Evolutionary conservation across 306 rosid genomes (phyloP).

Genomic region (Prosopis cineraria): DNA sequence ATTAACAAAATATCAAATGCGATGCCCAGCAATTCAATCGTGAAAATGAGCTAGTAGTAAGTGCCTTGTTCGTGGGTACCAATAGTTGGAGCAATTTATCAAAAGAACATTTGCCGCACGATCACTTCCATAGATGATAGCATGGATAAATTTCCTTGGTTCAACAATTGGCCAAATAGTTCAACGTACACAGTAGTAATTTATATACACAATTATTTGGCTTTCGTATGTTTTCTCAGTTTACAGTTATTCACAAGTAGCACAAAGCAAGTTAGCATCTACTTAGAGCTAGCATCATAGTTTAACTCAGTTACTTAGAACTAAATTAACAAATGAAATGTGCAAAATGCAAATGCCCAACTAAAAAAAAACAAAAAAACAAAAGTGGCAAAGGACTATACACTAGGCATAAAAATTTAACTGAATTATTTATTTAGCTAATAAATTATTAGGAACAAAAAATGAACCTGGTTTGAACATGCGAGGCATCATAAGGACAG

Average conservation of each 20-base stretch:
- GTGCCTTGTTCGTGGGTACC: conserved; percentile 7
- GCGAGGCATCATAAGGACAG: conserved; percentile 55
- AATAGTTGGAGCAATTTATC: conserved; percentile 8
- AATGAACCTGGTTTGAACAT: conserved; percentile 65
- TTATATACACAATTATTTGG: too few species aligned
- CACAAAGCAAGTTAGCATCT: too few species aligned
- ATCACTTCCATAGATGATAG: background rate
- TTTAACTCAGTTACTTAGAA: too few species aligned
- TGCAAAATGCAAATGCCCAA: too few species aligned
- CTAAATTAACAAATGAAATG: too few species aligned
- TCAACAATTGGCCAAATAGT: background rate
- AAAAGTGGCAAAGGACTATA: too few species aligned
- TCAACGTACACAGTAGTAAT: background rate
- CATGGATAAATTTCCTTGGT: background rate
- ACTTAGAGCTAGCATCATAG: too few species aligned
- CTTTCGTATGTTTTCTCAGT: too few species aligned
- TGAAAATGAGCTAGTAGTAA: conserved; percentile 15
- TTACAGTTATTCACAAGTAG: too few species aligned
- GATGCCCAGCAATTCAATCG: background rate
- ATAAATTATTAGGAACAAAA: background rate
- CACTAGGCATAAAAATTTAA: background rate
- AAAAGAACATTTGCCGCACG: conserved; percentile 1
- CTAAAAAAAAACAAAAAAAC: too few species aligned
- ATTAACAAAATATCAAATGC: background rate
- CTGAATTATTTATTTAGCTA: background rate